phyloP scores from a whole-genome alignment of 345 rosid genomes.

The Dovyalis caffra region DNA sequence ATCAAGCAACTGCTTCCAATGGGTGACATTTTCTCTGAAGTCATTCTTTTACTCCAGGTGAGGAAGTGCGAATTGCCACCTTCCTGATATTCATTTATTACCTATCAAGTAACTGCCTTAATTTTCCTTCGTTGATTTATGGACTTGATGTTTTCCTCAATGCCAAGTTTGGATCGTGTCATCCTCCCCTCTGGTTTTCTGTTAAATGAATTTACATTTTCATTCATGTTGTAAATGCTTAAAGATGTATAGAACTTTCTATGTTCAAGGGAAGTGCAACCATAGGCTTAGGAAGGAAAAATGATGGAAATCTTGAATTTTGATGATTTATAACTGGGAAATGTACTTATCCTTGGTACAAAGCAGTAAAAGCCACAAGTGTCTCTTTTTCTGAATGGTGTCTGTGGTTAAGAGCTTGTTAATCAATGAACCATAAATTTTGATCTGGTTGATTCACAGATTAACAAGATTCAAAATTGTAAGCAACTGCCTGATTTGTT shows the following conservation, averaged over 20 bases:
- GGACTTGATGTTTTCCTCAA: too few relatives aligned
- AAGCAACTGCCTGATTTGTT: too few relatives aligned
- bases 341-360: too few relatives aligned
- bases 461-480: too few relatives aligned
- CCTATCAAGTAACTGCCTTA: too few relatives aligned
- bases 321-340: too few relatives aligned
- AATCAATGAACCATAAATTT: too few relatives aligned
- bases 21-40: conserved; percentile 90
- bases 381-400: too few relatives aligned
- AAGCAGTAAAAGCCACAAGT: too few relatives aligned
- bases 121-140: too few relatives aligned
- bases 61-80: background rate
- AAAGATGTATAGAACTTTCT: background rate
- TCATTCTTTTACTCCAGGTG: conserved; percentile 89
- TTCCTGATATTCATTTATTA: background rate
- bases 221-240: background rate
- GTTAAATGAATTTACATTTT: background rate
- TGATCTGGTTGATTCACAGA: too few relatives aligned
- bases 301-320: background rate
- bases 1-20: conserved; percentile 83
- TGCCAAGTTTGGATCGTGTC: background rate
- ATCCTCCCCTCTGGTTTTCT: background rate
- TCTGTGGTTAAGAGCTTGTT: too few relatives aligned
- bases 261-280: background rate
- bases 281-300: background rate